Conservation (phyloP, 257 asterid species). For the Scutellaria baicalensis region DNA sequence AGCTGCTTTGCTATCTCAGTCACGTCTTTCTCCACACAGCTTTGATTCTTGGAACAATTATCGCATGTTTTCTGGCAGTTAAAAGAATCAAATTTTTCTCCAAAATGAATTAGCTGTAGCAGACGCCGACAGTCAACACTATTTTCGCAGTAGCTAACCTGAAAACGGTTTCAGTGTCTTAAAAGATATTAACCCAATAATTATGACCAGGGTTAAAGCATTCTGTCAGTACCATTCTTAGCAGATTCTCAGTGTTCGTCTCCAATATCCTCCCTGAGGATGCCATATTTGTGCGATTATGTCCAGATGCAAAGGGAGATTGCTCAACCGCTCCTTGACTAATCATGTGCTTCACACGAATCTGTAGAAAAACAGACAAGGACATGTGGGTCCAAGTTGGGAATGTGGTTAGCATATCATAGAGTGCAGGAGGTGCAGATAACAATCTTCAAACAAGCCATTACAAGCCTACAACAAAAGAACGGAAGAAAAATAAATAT, state of each 20-base stretch:
- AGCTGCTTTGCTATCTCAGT: constrained; percentile 76
- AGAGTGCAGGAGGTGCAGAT: constrained; percentile 4
- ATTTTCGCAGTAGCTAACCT: constrained; percentile 96
- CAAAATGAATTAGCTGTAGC: constrained; percentile 90
- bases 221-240: constrained; percentile 59
- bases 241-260: constrained; percentile 84
- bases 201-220: not conserved
- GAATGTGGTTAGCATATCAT: not conserved
- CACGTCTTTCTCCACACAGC: constrained; percentile 75
- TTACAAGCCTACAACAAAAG: not conserved
- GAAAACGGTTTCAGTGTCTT: constrained; percentile 22
- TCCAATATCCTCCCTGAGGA: constrained; percentile 78
- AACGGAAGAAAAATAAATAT: not conserved
- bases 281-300: constrained; percentile 40
- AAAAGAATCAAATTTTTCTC: constrained; percentile 83
- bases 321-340: constrained; percentile 77
- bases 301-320: constrained; percentile 50
- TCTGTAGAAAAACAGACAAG: constrained; percentile 37
- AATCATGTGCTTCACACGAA: constrained; percentile 93
- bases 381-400: constrained; percentile 1
- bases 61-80: constrained; percentile 88
- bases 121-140: constrained; percentile 94
- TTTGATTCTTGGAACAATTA: constrained; percentile 73
- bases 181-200: constrained; percentile 1
- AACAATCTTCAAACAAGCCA: constrained; percentile 5